phyloP scores from a whole-genome alignment of 148 eudicot genomes.

The Camellia japonica region DNA sequence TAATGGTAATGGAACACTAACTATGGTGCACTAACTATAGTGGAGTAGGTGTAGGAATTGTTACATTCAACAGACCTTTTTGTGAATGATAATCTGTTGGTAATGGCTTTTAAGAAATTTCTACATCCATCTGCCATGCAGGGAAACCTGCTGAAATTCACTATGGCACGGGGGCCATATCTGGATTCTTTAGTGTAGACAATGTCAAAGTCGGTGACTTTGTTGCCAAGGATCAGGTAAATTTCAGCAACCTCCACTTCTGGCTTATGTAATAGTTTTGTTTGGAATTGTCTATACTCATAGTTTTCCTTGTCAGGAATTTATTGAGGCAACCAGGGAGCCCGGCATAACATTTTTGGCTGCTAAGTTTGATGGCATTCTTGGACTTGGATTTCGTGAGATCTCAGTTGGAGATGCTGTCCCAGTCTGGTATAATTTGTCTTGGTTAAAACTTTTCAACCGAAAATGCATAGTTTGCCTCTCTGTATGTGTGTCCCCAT shows the following conservation, averaged over 20 bases:
- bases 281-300: background rate
- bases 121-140: slow-evolving; percentile 18
- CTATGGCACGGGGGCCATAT: slow-evolving; percentile 74
- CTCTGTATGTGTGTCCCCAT: background rate
- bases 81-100: background rate
- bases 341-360: slow-evolving; percentile 77
- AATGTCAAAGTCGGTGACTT: slow-evolving; percentile 63
- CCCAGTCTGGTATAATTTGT: slow-evolving; percentile 72
- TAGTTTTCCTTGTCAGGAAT: slow-evolving; percentile 39
- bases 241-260: background rate
- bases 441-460: background rate
- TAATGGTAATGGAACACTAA: too few relatives aligned
- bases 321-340: slow-evolving; percentile 94
- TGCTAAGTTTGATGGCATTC: slow-evolving; percentile 93
- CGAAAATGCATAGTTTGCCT: background rate
- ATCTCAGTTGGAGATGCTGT: slow-evolving; percentile 79
- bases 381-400: slow-evolving; percentile 89
- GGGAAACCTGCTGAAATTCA: slow-evolving; percentile 69
- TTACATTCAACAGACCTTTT: too few relatives aligned
- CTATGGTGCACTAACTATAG: too few relatives aligned
- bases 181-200: slow-evolving; percentile 76
- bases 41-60: too few relatives aligned
- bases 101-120: background rate
- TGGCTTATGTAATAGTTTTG: too few relatives aligned
- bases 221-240: slow-evolving; percentile 63